A percentile compares a stretch with the other conserved stretches of the same genome.
Evolutionary conservation across 1,284 basidiomycete genomes (phyloP).

Genomic region (Kalmanozyma brasiliensis): DNA sequence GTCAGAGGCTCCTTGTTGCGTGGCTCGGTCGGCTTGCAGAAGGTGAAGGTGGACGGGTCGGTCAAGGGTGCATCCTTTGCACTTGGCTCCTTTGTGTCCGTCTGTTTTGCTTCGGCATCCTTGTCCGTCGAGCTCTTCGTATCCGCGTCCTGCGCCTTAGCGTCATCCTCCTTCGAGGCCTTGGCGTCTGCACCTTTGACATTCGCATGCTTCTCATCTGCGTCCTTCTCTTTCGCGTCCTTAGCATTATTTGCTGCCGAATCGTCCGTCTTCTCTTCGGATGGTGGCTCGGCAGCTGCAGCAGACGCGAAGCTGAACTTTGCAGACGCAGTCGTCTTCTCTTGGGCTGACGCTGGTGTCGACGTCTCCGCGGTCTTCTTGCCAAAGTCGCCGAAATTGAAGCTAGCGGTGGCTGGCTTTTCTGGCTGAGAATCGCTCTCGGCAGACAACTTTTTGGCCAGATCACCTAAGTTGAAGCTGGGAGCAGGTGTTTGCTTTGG

Average conservation of each 20-base stretch:
- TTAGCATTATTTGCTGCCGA: slow-evolving; percentile 1
- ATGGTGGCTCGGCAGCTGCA: background rate
- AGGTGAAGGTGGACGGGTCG: slow-evolving; percentile 21
- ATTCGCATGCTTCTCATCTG: background rate
- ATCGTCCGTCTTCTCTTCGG: slow-evolving; percentile 4
- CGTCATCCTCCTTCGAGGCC: background rate
- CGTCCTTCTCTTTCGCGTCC: background rate
- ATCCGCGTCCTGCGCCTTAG: background rate
- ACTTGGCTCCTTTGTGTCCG: slow-evolving; percentile 8
- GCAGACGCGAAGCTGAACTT: slow-evolving; percentile 22
- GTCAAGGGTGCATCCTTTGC: slow-evolving; percentile 8
- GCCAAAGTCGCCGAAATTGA: slow-evolving; percentile 7
- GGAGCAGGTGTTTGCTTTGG: slow-evolving; percentile 5
- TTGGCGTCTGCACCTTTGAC: background rate
- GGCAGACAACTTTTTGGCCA: slow-evolving; percentile 5
- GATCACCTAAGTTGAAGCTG: slow-evolving; percentile 22
- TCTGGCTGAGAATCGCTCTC: background rate
- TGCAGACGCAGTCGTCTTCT: background rate
- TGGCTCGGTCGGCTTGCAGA: slow-evolving; percentile 38
- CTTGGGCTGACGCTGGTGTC: too few relatives aligned
- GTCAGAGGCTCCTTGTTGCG: slow-evolving; percentile 28
- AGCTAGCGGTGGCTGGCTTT: background rate
- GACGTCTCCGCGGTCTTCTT: slow-evolving; percentile 7
- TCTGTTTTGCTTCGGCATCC: background rate
- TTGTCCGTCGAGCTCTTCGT: background rate